Base-by-base conservation (phyloP, 2,329 filamentous ascomycete genomes). In the Paecilomyces sp. region DNA sequence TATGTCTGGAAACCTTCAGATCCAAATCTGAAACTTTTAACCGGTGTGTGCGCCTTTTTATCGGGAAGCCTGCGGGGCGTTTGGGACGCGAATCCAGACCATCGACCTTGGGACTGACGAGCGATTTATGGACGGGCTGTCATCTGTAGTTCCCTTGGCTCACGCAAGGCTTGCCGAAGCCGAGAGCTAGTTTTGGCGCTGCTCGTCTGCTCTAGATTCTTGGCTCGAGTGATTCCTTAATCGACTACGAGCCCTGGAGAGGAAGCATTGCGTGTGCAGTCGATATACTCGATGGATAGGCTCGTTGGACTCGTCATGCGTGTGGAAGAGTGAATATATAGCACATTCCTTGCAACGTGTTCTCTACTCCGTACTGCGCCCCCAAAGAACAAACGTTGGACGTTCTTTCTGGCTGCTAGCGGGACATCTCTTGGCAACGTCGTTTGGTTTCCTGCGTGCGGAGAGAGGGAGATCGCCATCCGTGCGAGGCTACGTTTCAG, bases 401-500 rank as follows among this genome's bases (percentile, higher is more conserved):
- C 2, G n/a, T 8, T 47, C n/a, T 47, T n/a, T 47, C 7, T 18
- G n/a, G 41, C 41, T 47, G 41, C 9, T 18, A 18, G 41, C 18
- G 41, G n/a, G n/a, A 47, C 41, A 47, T 47, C 36, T 47, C 30
- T 34, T 55, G 54, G 30, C 30, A 15, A 11, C n/a, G n/a, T 31
- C 52, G 30, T 55, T 31, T 13, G 33, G 28, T 33, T 7, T 30
- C 53, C 25, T 28, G 15, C 13, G 33, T 55, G 54, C 28, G 24
- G 30, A 22, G 28, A 31, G 30, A 8, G 4, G 13, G 15, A 47
- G 41, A 47, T 47, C 41, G 41, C 7, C 41, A 47, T 47, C 41
- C 28, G 51, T 53, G 51, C 51, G 22, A 30, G 25, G 51, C 55
- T 56, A 56, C 18, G 55, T 56, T 56, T 56, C 55, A 56, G 55